phyloP scores from a whole-genome alignment of 177 flowering plant genomes.

The Vitis hybrid region DNA sequence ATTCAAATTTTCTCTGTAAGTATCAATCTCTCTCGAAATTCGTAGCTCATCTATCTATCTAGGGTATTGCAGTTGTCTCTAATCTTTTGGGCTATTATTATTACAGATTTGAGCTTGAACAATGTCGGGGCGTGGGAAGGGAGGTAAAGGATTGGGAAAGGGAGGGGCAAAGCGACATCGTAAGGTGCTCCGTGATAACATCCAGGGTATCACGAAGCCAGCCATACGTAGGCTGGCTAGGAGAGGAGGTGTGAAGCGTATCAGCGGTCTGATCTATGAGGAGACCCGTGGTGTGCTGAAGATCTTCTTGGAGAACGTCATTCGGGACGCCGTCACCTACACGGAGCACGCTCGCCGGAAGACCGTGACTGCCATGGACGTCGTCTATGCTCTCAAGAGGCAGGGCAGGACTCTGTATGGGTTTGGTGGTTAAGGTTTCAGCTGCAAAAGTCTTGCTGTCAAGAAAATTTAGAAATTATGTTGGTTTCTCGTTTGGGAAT shows the following conservation, averaged over 20 bases:
- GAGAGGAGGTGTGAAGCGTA: conserved; percentile 49
- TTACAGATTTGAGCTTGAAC: background rate
- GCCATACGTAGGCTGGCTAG: conserved; percentile 46
- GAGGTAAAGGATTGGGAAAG: conserved; percentile 48
- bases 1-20: background rate
- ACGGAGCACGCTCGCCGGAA: conserved; percentile 45
- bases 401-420: conserved; percentile 48
- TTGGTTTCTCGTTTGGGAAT: background rate
- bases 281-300: conserved; percentile 40
- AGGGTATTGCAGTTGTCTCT: background rate
- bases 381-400: conserved; percentile 45
- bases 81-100: background rate
- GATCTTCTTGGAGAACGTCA: conserved; percentile 44
- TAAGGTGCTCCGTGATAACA: conserved; percentile 46
- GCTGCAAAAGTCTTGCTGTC: conserved; percentile 28
- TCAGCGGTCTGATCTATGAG: conserved; percentile 43
- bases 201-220: conserved; percentile 45
- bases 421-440: conserved; percentile 29
- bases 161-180: conserved; percentile 50
- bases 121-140: conserved; percentile 51
- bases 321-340: conserved; percentile 46
- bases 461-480: conserved; percentile 15
- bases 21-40: background rate
- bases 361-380: conserved; percentile 55
- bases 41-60: background rate